Conservation (phyloP, 208 protist species). For the Vickermania spadyakhi region DNA sequence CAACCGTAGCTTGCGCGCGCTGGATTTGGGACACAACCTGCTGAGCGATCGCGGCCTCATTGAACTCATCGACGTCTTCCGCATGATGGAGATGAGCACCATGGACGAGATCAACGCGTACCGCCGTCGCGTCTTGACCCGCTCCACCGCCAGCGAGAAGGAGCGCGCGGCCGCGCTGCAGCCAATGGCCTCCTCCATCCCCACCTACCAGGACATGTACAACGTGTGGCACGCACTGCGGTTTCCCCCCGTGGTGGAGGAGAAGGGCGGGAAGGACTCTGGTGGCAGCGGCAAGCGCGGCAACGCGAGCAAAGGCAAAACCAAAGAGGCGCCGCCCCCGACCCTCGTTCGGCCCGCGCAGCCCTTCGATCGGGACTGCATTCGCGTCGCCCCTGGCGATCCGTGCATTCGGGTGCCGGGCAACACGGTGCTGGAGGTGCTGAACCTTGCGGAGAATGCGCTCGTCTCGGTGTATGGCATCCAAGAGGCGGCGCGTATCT, state of each 20-base stretch:
- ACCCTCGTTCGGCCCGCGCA: conserved; percentile 26
- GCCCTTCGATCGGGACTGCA: conserved; percentile 69
- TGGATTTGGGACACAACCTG: conserved; percentile 78
- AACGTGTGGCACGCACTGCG: conserved; percentile 25
- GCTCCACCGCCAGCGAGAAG: conserved; percentile 34
- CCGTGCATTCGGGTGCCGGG: conserved; percentile 58
- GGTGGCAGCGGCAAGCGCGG: conserved; percentile 5
- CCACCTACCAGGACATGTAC: conserved; percentile 74
- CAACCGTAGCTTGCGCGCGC: conserved; percentile 50
- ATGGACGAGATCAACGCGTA: conserved; percentile 35
- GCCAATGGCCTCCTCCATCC: conserved; percentile 19
- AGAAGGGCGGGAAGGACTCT: conserved; percentile 9
- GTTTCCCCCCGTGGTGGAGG: conserved; percentile 7
- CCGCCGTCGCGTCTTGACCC: conserved; percentile 34
- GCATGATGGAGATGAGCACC: conserved; percentile 48
- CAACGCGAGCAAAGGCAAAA: conserved; percentile 14
- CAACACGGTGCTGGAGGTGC: conserved; percentile 75
- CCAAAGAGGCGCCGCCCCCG: conserved; percentile 9
- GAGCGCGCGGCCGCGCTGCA: conserved; percentile 28
- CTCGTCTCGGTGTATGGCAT: conserved; percentile 45
- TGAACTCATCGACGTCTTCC: conserved; percentile 46
- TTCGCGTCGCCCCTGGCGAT: conserved; percentile 43
- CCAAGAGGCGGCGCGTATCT: conserved; percentile 46
- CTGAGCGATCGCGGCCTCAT: conserved; percentile 67
- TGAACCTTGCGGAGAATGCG: conserved; percentile 70